Percentiles rank a stretch among this genome's conserved stretches.
phyloP scores from a whole-genome alignment of 2,329 filamentous ascomycete species.

The Ambrosiella cleistominuta region DNA sequence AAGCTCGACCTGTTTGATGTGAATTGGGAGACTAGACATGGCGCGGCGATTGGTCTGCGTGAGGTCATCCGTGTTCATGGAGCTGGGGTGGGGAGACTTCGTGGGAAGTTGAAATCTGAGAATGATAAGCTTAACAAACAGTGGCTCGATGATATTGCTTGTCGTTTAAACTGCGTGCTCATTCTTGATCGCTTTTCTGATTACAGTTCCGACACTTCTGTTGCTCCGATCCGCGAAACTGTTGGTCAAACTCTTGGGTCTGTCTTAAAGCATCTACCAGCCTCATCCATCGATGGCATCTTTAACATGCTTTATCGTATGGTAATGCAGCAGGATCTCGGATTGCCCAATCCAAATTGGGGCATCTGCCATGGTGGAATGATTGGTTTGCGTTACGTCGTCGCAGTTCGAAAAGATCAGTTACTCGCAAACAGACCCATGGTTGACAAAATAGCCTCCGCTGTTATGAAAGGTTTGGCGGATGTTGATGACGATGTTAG shows the following conservation, averaged over 20 bases:
- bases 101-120: slow-evolving; percentile 49
- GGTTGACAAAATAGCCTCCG: slow-evolving; percentile 80
- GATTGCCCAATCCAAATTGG: slow-evolving; percentile 62
- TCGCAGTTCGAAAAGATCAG: slow-evolving; percentile 84
- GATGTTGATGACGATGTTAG: slow-evolving; percentile 91
- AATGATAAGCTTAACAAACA: slow-evolving; percentile 65
- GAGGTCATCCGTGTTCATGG: slow-evolving; percentile 90
- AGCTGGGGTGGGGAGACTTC: slow-evolving; percentile 62
- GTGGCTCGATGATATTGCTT: slow-evolving; percentile 92
- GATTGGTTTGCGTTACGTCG: slow-evolving; percentile 88
- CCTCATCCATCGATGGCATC: slow-evolving; percentile 62
- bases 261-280: slow-evolving; percentile 65
- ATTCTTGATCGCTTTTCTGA: slow-evolving; percentile 97
- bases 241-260: slow-evolving; percentile 87
- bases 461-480: slow-evolving; percentile 86
- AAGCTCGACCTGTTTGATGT: slow-evolving; percentile 86
- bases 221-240: slow-evolving; percentile 88
- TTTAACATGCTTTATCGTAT: slow-evolving; percentile 75
- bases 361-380: slow-evolving; percentile 95
- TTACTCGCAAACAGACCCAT: slow-evolving; percentile 67
- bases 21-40: slow-evolving; percentile 89
- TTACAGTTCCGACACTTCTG: slow-evolving; percentile 92
- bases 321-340: slow-evolving; percentile 76
- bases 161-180: slow-evolving; percentile 81
- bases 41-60: slow-evolving; percentile 83